Conservation (phyloP, 257 asterid genomes). For the Primulina huaijiensis region DNA sequence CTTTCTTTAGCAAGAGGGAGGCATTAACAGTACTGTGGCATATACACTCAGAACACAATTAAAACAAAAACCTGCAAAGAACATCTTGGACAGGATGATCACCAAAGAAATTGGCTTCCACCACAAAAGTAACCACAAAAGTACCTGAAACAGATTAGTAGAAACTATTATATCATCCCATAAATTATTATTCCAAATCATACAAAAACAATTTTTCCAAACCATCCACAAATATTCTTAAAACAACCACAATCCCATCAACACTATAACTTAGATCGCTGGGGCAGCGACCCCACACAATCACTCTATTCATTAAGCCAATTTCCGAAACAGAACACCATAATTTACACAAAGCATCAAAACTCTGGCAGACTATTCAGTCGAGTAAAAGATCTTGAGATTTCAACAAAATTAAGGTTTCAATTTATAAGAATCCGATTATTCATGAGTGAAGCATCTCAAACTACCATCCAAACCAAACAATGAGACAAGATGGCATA, state of each 20-base stretch:
- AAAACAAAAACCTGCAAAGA: conserved; percentile 77
- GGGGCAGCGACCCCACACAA: conserved; percentile 11
- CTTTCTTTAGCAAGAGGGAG: conserved; percentile 29
- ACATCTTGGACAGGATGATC: conserved; percentile 73
- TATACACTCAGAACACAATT: conserved; percentile 9
- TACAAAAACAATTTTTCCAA: not conserved
- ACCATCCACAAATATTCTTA: not conserved
- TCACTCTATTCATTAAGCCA: conserved; percentile 2
- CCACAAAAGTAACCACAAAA: conserved; percentile 78
- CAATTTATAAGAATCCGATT: no score
- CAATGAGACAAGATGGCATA: not conserved
- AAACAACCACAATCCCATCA: conserved; percentile 11
- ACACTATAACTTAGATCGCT: not conserved
- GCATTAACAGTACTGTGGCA: conserved; percentile 14
- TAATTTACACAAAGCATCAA: conserved; percentile 9
- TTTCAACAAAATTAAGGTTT: not conserved
- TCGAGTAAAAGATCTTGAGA: not conserved
- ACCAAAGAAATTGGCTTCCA: conserved; percentile 72
- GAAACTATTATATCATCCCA: conserved; percentile 18
- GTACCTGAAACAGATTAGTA: conserved; percentile 49
- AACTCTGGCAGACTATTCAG: not conserved
- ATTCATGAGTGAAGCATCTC: not conserved
- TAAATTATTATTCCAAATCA: not conserved
- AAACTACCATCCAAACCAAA: conserved; percentile 9
- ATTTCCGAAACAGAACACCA: not conserved